A percentile compares a stretch with the other conserved stretches of the same genome.
Evolutionary conservation across 768 basidiomycete genomes (phyloP).

Genomic region (Wakefieldia striispora): DNA sequence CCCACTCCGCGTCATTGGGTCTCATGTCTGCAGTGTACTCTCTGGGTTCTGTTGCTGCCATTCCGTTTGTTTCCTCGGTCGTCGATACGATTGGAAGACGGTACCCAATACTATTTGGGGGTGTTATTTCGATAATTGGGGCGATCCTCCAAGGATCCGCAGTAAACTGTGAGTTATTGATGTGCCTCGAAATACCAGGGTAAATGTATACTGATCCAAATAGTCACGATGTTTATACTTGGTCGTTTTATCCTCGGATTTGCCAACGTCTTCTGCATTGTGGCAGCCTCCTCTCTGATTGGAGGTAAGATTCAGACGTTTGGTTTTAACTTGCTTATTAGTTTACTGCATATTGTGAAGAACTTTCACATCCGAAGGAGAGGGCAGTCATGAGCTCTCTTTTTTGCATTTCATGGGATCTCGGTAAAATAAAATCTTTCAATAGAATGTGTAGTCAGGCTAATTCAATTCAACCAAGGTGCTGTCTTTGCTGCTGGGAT

Average conservation of each 20-base stretch:
- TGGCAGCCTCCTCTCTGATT: constrained; percentile 21
- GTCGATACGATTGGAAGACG: constrained; percentile 17
- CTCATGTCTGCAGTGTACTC: constrained; percentile 59
- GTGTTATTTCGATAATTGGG: constrained; percentile 4
- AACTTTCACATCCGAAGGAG: constrained; percentile 25
- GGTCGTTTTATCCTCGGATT: constrained; percentile 19
- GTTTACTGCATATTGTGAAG: not conserved
- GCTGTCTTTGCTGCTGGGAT: constrained; percentile 41
- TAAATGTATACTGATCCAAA: not conserved
- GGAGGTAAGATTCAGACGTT: constrained; percentile 15
- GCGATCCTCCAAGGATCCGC: constrained; percentile 18
- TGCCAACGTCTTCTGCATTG: constrained; percentile 11
- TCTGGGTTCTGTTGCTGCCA: constrained; percentile 52
- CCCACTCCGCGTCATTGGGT: constrained; percentile 52
- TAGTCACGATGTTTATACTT: constrained; percentile 14
- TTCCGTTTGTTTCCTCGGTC: constrained; percentile 38
- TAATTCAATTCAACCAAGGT: constrained; percentile 6
- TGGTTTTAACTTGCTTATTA: too few species aligned
- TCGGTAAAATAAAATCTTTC: constrained; percentile 7
- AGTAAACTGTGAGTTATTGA: constrained; percentile 6
- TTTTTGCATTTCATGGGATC: constrained; percentile 4
- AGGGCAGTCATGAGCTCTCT: constrained; percentile 13
- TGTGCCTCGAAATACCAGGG: not conserved
- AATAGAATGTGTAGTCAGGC: too few species aligned
- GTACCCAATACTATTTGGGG: constrained; percentile 14